Evolutionary conservation across 2,329 filamentous ascomycete genomes (phyloP).

Genomic region (Beauveria medogensis): DNA sequence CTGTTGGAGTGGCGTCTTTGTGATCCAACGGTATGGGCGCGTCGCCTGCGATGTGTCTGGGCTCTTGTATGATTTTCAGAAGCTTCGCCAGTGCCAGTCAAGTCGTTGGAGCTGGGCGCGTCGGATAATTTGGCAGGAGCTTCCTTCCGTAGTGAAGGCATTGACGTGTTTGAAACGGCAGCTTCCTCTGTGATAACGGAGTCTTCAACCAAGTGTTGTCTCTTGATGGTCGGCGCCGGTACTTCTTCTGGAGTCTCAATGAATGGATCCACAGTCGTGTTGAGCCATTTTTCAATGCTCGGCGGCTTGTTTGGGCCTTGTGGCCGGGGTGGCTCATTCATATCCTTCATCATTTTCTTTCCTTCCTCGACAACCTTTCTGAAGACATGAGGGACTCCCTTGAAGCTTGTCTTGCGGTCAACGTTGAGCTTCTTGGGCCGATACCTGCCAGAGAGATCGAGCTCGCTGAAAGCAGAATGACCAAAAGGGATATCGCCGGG

Average conservation of each 20-base stretch:
- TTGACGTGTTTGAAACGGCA: background rate
- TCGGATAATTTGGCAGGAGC: background rate
- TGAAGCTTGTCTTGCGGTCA: constrained; percentile 49
- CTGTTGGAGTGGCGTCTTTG: background rate
- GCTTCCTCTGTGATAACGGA: background rate
- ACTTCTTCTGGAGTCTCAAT: constrained; percentile 32
- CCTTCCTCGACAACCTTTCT: constrained; percentile 57
- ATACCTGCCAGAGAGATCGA: constrained; percentile 46
- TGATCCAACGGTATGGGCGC: background rate
- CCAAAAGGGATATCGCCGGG: constrained; percentile 53
- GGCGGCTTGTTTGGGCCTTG: constrained; percentile 46
- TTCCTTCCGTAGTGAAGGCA: background rate
- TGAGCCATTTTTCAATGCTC: constrained; percentile 59
- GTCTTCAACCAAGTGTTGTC: background rate
- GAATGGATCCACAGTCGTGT: constrained; percentile 54
- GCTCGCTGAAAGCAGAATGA: constrained; percentile 58
- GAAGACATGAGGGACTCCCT: constrained; percentile 52
- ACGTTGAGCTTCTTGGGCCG: constrained; percentile 35
- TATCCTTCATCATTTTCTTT: constrained; percentile 57
- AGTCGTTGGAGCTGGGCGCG: background rate
- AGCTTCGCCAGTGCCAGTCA: background rate
- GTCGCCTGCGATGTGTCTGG: background rate
- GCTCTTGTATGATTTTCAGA: background rate
- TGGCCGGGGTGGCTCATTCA: constrained; percentile 46
- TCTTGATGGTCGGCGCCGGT: constrained; percentile 3